phyloP scores from a whole-genome alignment of 2,329 filamentous ascomycete genomes.

The Aspergillus vadensis region DNA sequence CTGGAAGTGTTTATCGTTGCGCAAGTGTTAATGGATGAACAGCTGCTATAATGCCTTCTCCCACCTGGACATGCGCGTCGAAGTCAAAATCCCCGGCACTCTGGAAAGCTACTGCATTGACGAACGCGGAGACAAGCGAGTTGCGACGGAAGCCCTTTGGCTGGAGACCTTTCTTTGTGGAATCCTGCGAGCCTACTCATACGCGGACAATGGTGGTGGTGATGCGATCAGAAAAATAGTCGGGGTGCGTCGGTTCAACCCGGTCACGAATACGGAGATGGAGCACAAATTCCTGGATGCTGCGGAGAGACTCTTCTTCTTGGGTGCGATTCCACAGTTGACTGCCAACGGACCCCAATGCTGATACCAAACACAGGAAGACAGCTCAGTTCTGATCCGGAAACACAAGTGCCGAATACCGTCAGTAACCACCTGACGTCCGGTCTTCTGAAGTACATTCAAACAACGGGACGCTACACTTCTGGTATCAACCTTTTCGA shows the following conservation, averaged over 20 bases:
- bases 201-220: constrained; percentile 91
- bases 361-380: constrained; percentile 62
- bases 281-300: constrained; percentile 95
- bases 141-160: constrained; percentile 92
- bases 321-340: constrained; percentile 57
- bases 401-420: constrained; percentile 95
- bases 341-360: neutral
- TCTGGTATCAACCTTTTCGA: constrained; percentile 98
- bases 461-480: constrained; percentile 89
- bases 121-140: constrained; percentile 90
- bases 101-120: constrained; percentile 98
- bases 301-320: constrained; percentile 92
- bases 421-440: constrained; percentile 94
- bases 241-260: constrained; percentile 95
- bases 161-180: constrained; percentile 96
- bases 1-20: neutral
- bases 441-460: constrained; percentile 91
- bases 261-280: constrained; percentile 95
- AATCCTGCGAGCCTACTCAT: constrained; percentile 90
- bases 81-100: constrained; percentile 93
- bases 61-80: constrained; percentile 94
- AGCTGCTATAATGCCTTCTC: constrained; percentile 99
- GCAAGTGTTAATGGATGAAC: constrained; percentile 22
- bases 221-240: constrained; percentile 96
- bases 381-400: constrained; percentile 93